phyloP scores from a whole-genome alignment of 148 eudicot species.

The Fallopia convolvulus region DNA sequence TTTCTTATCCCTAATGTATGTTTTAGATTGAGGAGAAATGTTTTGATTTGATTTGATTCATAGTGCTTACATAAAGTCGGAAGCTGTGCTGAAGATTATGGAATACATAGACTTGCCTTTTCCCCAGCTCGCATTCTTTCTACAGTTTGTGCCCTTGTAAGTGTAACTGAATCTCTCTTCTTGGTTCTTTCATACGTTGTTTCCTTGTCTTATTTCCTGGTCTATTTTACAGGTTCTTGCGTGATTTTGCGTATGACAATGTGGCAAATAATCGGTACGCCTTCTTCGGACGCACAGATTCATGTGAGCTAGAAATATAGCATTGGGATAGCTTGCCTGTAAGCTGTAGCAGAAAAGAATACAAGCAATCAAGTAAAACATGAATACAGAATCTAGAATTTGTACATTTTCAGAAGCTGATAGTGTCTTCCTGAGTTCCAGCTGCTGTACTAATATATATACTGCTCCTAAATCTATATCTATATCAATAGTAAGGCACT shows the following conservation, averaged over 20 bases:
- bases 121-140: constrained; percentile 80
- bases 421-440: too few relatives aligned
- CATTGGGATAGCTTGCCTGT: too few relatives aligned
- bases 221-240: constrained; percentile 54
- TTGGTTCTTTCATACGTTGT: too few relatives aligned
- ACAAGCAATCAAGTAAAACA: too few relatives aligned
- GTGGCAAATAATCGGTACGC: constrained; percentile 82
- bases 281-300: constrained; percentile 81
- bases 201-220: not conserved
- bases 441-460: too few relatives aligned
- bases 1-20: not conserved
- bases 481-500: too few relatives aligned
- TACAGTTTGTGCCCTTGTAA: constrained; percentile 73
- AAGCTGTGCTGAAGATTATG: constrained; percentile 97
- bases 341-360: too few relatives aligned
- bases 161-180: not conserved
- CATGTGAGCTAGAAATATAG: constrained; percentile 79
- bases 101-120: constrained; percentile 87
- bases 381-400: too few relatives aligned
- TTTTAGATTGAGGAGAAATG: not conserved
- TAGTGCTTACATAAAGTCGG: constrained; percentile 90
- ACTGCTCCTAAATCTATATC: too few relatives aligned
- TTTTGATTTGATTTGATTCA: not conserved
- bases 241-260: constrained; percentile 88
- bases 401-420: too few relatives aligned